Percentiles rank a stretch among this genome's conserved stretches.
These are phyloP conservation scores for Linum tenue DNA, from an alignment of 345 rosid genomes.

Conservation along the genomic window DNA sequence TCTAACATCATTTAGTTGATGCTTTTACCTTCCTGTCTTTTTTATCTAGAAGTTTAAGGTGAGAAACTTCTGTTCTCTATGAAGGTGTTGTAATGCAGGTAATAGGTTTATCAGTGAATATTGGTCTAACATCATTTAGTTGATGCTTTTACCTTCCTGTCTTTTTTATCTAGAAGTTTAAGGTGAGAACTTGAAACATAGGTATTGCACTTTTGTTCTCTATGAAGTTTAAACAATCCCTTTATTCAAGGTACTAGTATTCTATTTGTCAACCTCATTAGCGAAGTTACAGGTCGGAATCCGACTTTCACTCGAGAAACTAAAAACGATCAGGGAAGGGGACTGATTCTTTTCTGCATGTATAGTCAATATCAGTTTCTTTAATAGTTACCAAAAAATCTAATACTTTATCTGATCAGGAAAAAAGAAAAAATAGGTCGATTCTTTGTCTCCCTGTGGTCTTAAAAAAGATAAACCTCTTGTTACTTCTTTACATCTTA, in stretches of 20 bases:
- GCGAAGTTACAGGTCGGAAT: no score
- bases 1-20: not conserved
- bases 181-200: not conserved
- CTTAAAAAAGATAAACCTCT: not conserved
- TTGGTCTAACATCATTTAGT: not conserved
- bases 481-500: not conserved
- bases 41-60: not conserved
- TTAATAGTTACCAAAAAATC: no score
- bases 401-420: not conserved
- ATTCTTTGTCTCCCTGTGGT: not conserved
- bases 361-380: not conserved
- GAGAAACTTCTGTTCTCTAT: not conserved
- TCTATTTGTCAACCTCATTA: no score
- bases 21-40: not conserved
- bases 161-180: not conserved
- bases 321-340: no score
- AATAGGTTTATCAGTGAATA: slow-evolving; percentile 4
- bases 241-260: no score
- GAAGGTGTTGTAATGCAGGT: slow-evolving; percentile 91
- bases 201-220: not conserved
- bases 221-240: no score
- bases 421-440: not conserved
- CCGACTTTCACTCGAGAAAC: no score
- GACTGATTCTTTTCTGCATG: no score
- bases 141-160: not conserved